Evolutionary conservation across 208 protist genomes (phyloP).

Genomic region (Blastocrithidia nonstop): DNA sequence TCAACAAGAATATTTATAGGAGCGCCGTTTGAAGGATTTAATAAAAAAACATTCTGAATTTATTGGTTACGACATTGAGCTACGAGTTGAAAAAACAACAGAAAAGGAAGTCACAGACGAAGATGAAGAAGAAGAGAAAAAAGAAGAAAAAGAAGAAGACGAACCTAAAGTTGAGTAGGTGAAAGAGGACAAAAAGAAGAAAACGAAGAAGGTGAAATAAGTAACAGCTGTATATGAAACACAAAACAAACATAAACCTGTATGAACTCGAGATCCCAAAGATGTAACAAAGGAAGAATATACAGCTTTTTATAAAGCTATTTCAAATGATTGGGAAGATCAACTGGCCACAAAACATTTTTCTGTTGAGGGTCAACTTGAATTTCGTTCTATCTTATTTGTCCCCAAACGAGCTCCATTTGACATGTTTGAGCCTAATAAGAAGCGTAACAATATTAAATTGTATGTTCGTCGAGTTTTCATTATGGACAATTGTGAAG

Average conservation of each 20-base stretch:
- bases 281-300: conserved; percentile 98
- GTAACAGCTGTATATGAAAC: conserved; percentile 93
- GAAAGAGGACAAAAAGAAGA: conserved; percentile 25
- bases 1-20: conserved; percentile 89
- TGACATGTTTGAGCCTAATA: conserved; percentile 83
- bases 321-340: conserved; percentile 89
- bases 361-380: conserved; percentile 92
- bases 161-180: conserved; percentile 37
- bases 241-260: conserved; percentile 96
- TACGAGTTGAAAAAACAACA: conserved; percentile 54
- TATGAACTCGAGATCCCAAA: conserved; percentile 92
- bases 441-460: conserved; percentile 67
- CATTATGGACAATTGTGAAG: conserved; percentile 96
- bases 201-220: conserved; percentile 19
- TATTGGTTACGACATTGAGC: conserved; percentile 98
- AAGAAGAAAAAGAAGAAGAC: conserved; percentile 17
- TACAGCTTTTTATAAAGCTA: conserved; percentile 96
- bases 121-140: conserved; percentile 54
- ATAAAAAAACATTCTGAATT: conserved; percentile 99
- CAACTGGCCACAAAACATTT: conserved; percentile 96
- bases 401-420: conserved; percentile 88
- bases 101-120: conserved; percentile 46
- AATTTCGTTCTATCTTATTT: conserved; percentile 97
- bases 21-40: conserved; percentile 82
- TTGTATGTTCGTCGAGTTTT: conserved; percentile 98